Conservation (phyloP, 2,329 filamentous ascomycete species). For the Blastomyces emzantsi region DNA sequence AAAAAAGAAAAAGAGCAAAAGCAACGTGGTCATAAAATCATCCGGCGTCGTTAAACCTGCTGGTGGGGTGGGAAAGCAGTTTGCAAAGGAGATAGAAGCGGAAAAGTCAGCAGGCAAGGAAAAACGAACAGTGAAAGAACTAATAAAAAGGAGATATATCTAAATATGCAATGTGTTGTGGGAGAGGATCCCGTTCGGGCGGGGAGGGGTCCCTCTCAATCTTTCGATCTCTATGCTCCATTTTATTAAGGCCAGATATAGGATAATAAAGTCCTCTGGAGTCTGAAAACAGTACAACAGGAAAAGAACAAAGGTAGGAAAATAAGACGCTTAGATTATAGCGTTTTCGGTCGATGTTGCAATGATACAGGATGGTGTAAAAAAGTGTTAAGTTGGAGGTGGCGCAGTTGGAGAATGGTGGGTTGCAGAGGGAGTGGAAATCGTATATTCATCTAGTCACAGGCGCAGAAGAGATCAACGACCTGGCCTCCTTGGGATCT, state of each 20-base stretch:
- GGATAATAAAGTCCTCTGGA: background rate
- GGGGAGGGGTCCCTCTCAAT: background rate
- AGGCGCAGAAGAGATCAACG: slow-evolving; percentile 27
- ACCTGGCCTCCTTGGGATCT: slow-evolving; percentile 44
- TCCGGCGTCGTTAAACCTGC: background rate
- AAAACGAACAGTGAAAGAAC: background rate
- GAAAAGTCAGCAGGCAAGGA: too few relatives aligned
- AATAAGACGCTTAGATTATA: background rate
- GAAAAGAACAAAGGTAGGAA: background rate
- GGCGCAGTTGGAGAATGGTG: background rate
- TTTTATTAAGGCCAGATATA: background rate
- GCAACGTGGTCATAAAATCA: background rate
- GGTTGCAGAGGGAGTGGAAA: background rate
- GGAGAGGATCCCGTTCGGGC: background rate
- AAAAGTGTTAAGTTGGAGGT: background rate
- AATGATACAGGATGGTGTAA: background rate
- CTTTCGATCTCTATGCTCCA: background rate
- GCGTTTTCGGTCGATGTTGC: background rate
- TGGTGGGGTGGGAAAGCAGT: background rate
- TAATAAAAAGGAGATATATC: background rate
- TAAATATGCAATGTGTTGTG: background rate
- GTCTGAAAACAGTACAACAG: background rate
- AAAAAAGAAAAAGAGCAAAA: background rate
- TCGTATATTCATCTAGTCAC: background rate
- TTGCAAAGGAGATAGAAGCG: background rate